These are phyloP conservation scores for Spinellus fusiger DNA, from an alignment of 192 early-diverging fungal species.

Conservation along the genomic window DNA sequence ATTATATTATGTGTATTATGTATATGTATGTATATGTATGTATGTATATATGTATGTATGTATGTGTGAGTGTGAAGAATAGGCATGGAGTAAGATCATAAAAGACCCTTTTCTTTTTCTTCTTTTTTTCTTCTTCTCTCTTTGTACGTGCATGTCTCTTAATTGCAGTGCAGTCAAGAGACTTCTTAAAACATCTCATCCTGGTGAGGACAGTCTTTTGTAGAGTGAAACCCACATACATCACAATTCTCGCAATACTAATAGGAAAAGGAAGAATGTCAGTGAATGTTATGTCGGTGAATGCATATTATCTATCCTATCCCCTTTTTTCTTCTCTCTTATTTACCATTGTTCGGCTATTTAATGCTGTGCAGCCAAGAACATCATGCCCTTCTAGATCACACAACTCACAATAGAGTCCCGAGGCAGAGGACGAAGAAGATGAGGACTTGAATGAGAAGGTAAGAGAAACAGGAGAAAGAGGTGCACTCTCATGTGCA, in stretches of 20 bases:
- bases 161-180: neutral
- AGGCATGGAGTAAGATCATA: too few species aligned
- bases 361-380: neutral
- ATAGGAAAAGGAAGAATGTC: neutral
- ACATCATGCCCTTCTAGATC: neutral
- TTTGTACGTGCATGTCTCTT: neutral
- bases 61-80: neutral
- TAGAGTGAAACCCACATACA: neutral
- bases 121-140: neutral
- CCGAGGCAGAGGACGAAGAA: neutral
- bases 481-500: neutral
- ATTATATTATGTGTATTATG: neutral
- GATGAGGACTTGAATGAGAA: neutral
- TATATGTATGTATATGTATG: neutral
- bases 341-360: neutral
- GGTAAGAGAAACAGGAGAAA: neutral
- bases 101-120: neutral
- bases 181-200: neutral
- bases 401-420: neutral
- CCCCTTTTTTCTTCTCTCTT: too few species aligned
- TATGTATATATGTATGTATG: neutral
- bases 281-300: neutral
- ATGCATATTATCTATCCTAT: too few species aligned
- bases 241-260: neutral
- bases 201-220: neutral